Evolutionary conservation across 139 green algal species (phyloP).

Genomic region (Mesostigma viride): DNA sequence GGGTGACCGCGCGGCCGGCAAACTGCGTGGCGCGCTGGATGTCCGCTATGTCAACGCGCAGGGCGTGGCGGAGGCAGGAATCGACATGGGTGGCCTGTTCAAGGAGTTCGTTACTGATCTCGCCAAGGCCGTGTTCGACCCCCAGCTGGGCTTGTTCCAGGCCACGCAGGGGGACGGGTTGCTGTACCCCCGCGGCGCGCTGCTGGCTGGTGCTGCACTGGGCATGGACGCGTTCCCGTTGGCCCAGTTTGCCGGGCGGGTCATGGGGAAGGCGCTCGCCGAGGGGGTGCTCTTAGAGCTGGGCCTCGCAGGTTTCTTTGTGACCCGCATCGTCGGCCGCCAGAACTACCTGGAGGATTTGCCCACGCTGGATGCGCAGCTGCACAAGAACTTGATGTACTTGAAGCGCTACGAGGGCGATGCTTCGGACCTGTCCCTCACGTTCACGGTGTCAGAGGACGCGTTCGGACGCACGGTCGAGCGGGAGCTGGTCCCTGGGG

Average conservation of each 20-base stretch:
- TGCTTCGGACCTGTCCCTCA: conserved; percentile 53
- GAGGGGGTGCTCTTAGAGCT: conserved; percentile 81
- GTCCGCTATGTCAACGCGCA: conserved; percentile 60
- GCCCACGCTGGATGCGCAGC: conserved; percentile 66
- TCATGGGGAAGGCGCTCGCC: conserved; percentile 48
- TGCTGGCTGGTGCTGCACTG: conserved; percentile 4
- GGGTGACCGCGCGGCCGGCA: neutral
- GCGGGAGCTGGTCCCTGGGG: conserved; percentile 70
- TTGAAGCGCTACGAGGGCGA: conserved; percentile 30
- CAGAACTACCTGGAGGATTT: conserved; percentile 67
- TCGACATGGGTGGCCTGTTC: conserved; percentile 87
- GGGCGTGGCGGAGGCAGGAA: conserved; percentile 58
- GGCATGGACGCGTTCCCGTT: conserved; percentile 41
- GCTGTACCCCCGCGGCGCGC: conserved; percentile 71
- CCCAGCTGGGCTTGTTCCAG: conserved; percentile 42
- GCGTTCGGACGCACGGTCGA: conserved; percentile 16
- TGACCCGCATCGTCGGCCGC: conserved; percentile 57
- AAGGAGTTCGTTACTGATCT: conserved; percentile 89
- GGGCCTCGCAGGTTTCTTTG: conserved; percentile 65
- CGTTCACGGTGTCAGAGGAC: conserved; percentile 45
- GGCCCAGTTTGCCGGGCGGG: conserved; percentile 61
- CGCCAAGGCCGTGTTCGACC: conserved; percentile 56
- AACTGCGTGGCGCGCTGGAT: conserved; percentile 12
- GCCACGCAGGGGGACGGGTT: conserved; percentile 51
- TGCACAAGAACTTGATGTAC: conserved; percentile 62